Evolutionary conservation across 306 rosid species (phyloP).

Genomic region (Lablab purpureus): DNA sequence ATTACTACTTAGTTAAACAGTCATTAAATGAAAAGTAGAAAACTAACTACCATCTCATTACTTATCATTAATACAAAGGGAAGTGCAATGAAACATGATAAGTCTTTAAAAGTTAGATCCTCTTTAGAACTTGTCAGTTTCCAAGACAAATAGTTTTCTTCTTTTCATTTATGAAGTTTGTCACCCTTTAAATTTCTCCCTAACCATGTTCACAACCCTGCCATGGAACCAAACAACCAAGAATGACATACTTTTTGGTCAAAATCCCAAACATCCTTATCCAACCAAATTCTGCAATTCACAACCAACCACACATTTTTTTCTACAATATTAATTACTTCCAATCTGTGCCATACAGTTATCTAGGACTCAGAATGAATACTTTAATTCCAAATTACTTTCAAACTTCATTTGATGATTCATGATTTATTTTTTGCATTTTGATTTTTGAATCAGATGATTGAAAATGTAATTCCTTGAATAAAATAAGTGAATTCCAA

Average conservation of each 20-base stretch:
- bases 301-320: neutral
- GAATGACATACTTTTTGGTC: neutral
- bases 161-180: conserved; percentile 25
- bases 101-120: neutral
- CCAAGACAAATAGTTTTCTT: neutral
- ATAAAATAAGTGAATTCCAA: too few species aligned
- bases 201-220: neutral
- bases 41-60: conserved; percentile 5
- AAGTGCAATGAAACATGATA: neutral
- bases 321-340: neutral
- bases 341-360: neutral
- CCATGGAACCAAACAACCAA: neutral
- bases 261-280: neutral
- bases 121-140: neutral
- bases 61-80: neutral
- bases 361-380: too few species aligned
- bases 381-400: too few species aligned
- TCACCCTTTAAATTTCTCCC: neutral
- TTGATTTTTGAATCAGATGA: too few species aligned
- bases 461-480: too few species aligned
- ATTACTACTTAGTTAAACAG: neutral
- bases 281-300: neutral
- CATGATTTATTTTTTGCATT: too few species aligned
- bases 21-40: conserved; percentile 30
- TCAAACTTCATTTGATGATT: too few species aligned